Percentiles rank a stretch among this genome's conserved stretches.
phyloP scores from a whole-genome alignment of 1,139 yeast genomes.

The Geotrichum phurueaensis region DNA sequence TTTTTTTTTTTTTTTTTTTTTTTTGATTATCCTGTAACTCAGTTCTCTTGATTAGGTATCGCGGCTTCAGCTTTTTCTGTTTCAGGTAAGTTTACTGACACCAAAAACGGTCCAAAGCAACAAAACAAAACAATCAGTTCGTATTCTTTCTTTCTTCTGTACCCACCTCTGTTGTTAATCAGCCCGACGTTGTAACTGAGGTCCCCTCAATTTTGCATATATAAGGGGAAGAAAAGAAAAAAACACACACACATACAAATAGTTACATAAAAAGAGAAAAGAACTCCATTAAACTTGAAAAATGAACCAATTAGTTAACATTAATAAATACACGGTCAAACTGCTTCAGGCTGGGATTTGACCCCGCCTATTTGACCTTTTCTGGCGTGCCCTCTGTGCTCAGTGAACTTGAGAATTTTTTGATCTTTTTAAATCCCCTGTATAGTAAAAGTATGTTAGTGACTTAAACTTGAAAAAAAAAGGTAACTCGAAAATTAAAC shows the following conservation, averaged over 20 bases:
- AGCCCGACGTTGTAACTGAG: no score
- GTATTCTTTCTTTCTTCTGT: no score
- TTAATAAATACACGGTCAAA: not conserved
- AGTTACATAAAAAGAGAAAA: not conserved
- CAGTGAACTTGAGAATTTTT: conserved; percentile 9
- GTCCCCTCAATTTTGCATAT: no score
- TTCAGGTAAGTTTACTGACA: no score
- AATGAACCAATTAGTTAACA: not conserved
- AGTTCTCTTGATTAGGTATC: no score
- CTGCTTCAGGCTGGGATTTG: no score
- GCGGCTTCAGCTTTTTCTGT: no score
- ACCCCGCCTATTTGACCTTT: conserved; percentile 16
- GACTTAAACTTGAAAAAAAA: not conserved
- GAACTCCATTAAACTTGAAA: not conserved
- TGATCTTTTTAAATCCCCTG: conserved; percentile 15
- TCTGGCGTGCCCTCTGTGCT: conserved; percentile 21
- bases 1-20: no score
- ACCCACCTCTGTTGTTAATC: no score
- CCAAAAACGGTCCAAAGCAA: no score
- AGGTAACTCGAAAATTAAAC: conserved; percentile 17
- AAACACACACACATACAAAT: not conserved
- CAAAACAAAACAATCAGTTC: no score
- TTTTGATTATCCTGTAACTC: no score
- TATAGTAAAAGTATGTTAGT: not conserved
- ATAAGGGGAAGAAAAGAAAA: not conserved